Base-by-base conservation (phyloP, 257 asterid genomes). In the Verbascum thapsus region DNA sequence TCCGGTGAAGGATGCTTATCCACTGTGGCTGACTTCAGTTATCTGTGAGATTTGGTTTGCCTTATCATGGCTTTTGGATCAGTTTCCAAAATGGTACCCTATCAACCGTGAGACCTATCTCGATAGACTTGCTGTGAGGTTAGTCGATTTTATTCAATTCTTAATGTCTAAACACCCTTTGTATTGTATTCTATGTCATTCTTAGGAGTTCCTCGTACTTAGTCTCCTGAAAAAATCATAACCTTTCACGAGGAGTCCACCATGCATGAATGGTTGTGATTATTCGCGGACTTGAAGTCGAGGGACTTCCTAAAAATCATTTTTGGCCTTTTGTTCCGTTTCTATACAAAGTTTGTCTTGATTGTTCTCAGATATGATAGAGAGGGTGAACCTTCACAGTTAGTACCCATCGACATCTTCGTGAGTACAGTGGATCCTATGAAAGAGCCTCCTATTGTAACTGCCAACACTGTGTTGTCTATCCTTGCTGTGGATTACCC, bases 381-480 rank as follows among this genome's bases (percentile, higher is more conserved):
- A 72, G 94, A 80, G 35, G 94, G 94, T 1, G 88, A 85, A 76
- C 87, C 85, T 64, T 85, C 89, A 0, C 87, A 82, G 70, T 72
- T 85, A 54, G 94, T 81, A 18, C 88, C 89, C 7, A 64, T 85
- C 0, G 94, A 85, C 50, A 64, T 85, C 68, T 85, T 82, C 57
- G 94, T 85, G 72, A 85, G 94, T 85, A 85, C 94, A 9, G 89
- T 85, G 83, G 94, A 85, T 53, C 89, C 94, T 43, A 45, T 85
- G 87, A 85, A 85, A 62, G 94, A 82, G 73, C 94, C 94, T 66
- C 94, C 94, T 7, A 74, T 85, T 19, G 63, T 85, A 26, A 85
- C 94, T 41, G 94, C 94, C 30, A 85, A 85, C 78, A 85, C 94
- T 0, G 87, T 85, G 54, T 71, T 85, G 47, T 82, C 94, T 66